Evolutionary conservation across 164 flowering plant species (phyloP), one percentile per base, ranked within the genome.

Genomic region (Saururus chinensis): DNA sequence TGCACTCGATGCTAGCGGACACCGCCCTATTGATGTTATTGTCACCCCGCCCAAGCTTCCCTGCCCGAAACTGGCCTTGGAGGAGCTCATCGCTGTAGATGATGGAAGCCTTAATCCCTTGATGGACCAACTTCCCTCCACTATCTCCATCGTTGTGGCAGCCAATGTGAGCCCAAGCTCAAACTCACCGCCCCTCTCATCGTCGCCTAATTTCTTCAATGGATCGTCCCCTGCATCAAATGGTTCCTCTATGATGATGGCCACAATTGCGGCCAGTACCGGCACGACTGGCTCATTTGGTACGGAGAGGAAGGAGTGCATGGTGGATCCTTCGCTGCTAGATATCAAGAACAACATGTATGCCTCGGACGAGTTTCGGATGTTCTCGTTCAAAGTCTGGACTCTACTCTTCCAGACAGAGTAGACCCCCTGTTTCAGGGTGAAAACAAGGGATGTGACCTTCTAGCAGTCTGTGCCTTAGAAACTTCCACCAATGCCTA

Each of bases 341-440:
- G 96, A 89, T 40, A 92, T 92, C 64, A 89, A 86, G 80, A 92
- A 89, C 75, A 82, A 89, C 77, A 85, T 89, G 55, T 92, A 87
- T 65, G 73, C 92, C 0, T 83, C 96, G 1, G 96, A 92, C 67
- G 98, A 92, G 65, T 92, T 92, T 61, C 74, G n/a, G n/a, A n/a
- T n/a, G n/a, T n/a, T n/a, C n/a, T n/a, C n/a, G n/a, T n/a, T n/a
- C n/a, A n/a, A n/a, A 96, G 30, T n/a, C n/a, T n/a, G n/a, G n/a
- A n/a, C n/a, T n/a, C n/a, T n/a, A n/a, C n/a, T n/a, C n/a, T n/a
- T n/a, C n/a, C n/a, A n/a, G n/a, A n/a, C n/a, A n/a, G n/a, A n/a
- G n/a, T n/a, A n/a, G n/a, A n/a, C n/a, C n/a, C n/a, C n/a, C n/a
- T n/a, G n/a, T n/a, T n/a, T n/a, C n/a, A n/a, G n/a, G n/a, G n/a